Evolutionary conservation across 768 basidiomycete species (phyloP), one percentile per base, ranked within the genome.

Genomic region (Naganishia onofrii): DNA sequence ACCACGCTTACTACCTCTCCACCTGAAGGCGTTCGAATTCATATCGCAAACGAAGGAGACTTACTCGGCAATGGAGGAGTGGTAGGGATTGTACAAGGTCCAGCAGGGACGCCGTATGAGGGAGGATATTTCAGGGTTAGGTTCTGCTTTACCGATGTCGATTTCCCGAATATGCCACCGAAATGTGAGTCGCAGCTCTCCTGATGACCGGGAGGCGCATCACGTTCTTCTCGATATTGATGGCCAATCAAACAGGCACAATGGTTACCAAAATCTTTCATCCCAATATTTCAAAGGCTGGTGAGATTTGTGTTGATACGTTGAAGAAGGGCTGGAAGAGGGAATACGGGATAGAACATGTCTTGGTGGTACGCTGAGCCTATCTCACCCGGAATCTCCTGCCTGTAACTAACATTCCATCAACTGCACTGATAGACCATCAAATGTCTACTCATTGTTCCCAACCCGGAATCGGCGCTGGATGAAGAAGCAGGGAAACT

Each of bases 281-380:
- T 76, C 94, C 95, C 0, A 98, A 98, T 76, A 92, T 98, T 48
- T 94, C 93, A 0, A 85, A 86, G 38, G 81, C 86, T 0, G 93
- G 93, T 19, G 93, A 96, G 81, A 97, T 97, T 74, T 97, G 93
- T 79, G 93, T 97, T 17, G 95, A 94, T 83, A 97, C 93, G 8
- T 83, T 97, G 29, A 97, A 96, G 85, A 95, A 96, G 81, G 93
- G 95, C 76, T 97, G 94, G 94, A 90, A 93, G 79, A 86, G 90
- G 28, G 86, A 88, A 15, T 94, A 92, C 75, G 94, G 94, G 58
- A 92, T 98, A 34, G 87, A 84, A 17, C 92, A 94, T 79, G 95
- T 95, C 70, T 85, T 95, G 19, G 88, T 92, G 69, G 79, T 74
- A 38, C 68, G 75, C 74, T 34, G 26, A 0, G 10, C 46, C 28